Evolutionary conservation across 2,329 filamentous ascomycete species (phyloP), one percentile per base, ranked within the genome.

Genomic region (Colletotrichum abscissum): DNA sequence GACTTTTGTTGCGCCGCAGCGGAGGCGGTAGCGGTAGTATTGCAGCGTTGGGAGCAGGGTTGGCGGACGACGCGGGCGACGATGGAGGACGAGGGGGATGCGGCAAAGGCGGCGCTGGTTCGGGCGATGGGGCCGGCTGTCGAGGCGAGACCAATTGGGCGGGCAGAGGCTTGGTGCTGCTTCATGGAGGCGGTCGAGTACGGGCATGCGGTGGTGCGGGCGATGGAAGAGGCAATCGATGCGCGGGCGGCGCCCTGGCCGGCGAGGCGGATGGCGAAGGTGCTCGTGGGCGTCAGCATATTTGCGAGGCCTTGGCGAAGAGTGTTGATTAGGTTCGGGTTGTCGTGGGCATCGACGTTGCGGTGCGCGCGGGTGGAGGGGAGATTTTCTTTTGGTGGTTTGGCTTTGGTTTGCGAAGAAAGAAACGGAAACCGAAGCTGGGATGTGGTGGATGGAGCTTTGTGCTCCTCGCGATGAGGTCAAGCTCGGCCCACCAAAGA

Each of bases 241-340:
- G 67, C 67, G 52, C 73, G 67, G 30, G 60, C 67, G 62, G 77
- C 75, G 59, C 69, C 76, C 8, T 78, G 74, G 68, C 80, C 79
- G 71, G 76, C 75, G 66, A 80, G 75, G 76, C 81, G 76, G 35
- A 79, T 76, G 67, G 80, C 80, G 63, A 82, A 78, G 5, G 77
- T 79, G 55, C 80, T 78, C 63, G 80, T 78, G 49, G 77, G 75
- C 49, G 78, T 77, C 69, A 82, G 73, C 81, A 82, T 82, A 24
- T 49, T 71, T 69, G 11, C 1, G 5, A 63, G 62, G 54, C 52
- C 56, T 49, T 22, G 30, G n/a, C 1, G 28, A 16, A 35, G n/a
- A 16, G 12, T 28, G 16, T 54, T 14, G 19, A 12, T 56, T 56
- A 9, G 19, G 14, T 35, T 42, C 8, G 14, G n/a, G n/a, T 2